phyloP scores from a whole-genome alignment of 2,329 filamentous ascomycete genomes.

The Fusarium falciforme region DNA sequence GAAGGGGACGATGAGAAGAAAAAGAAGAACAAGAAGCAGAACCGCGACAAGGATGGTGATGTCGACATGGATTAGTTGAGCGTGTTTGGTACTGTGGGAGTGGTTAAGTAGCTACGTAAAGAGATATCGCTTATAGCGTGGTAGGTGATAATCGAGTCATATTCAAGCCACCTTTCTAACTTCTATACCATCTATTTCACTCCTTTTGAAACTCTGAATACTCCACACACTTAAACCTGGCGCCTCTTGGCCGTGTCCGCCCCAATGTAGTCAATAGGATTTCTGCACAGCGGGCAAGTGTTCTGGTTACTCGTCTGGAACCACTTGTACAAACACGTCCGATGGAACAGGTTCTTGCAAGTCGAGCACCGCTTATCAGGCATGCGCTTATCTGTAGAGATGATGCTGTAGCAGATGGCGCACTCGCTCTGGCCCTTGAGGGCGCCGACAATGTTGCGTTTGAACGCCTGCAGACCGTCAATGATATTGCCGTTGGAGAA shows the following conservation, averaged over 20 bases:
- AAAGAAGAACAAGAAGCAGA: background rate
- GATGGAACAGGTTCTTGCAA: constrained; percentile 95
- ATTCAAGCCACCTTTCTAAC: constrained; percentile 18
- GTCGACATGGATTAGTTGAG: background rate
- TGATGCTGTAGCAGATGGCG: constrained; percentile 96
- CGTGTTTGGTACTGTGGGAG: background rate
- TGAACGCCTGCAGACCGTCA: constrained; percentile 87
- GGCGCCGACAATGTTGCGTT: constrained; percentile 86
- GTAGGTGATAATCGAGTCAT: background rate
- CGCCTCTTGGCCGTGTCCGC: constrained; percentile 54
- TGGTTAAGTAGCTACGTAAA: background rate
- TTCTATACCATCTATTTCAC: background rate
- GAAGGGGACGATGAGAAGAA: constrained; percentile 9
- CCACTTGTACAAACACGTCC: constrained; percentile 93
- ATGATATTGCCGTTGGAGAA: constrained; percentile 91
- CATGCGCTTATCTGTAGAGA: constrained; percentile 87
- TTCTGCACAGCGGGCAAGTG: constrained; percentile 92
- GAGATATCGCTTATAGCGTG: background rate
- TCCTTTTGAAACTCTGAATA: background rate
- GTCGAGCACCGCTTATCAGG: constrained; percentile 93
- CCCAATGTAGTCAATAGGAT: constrained; percentile 76
- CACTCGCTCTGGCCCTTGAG: constrained; percentile 95
- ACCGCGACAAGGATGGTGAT: background rate
- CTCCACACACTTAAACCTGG: constrained; percentile 33
- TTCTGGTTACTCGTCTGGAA: constrained; percentile 94